Evolutionary conservation across 768 basidiomycete species (phyloP), one percentile per base, ranked within the genome.

Genomic region (Peribolospora baueri): DNA sequence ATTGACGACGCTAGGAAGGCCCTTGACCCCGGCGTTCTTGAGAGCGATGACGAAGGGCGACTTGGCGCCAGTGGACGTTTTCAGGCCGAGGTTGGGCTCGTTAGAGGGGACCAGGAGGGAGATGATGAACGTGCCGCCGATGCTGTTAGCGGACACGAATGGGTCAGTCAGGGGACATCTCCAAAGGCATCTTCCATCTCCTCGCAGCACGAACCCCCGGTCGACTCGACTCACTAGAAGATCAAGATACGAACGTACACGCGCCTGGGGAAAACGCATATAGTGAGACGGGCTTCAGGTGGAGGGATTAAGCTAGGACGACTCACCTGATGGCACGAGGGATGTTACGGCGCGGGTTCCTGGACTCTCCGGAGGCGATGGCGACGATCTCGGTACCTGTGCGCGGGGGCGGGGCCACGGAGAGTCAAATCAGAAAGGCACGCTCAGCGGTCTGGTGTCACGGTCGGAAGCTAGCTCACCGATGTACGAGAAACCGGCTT

Each of bases 401-500:
- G 25, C 25, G 25, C 25, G 25, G 25, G 25, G 25, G 25, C 25
- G 25, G 25, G 25, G 25, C 25, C 25, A 25, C 25, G 25, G 25
- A 25, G 25, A 25, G 25, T 25, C 25, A 25, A 25, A 25, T 25
- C 25, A 25, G 25, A 25, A 25, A 25, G 25, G 25, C 25, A 25
- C 25, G 25, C 25, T 25, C 25, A 25, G 25, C 25, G 25, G 25
- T 25, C 25, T 25, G 25, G 25, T 25, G 25, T 25, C 25, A 25
- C 25, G 25, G 25, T 25, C 25, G 25, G 25, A 25, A 25, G 25
- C 25, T 25, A 25, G 1, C 25, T 25, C 25, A 25, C 25, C 90
- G 57, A 88, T 86, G 67, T 74, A 90, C 8, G 84, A 86, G 72
- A 90, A 93, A 10, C 84, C 86, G 3, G 90, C 90, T 60, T 88